Conservation (phyloP, 2,329 filamentous ascomycete genomes). For the Arthroderma sp. region DNA sequence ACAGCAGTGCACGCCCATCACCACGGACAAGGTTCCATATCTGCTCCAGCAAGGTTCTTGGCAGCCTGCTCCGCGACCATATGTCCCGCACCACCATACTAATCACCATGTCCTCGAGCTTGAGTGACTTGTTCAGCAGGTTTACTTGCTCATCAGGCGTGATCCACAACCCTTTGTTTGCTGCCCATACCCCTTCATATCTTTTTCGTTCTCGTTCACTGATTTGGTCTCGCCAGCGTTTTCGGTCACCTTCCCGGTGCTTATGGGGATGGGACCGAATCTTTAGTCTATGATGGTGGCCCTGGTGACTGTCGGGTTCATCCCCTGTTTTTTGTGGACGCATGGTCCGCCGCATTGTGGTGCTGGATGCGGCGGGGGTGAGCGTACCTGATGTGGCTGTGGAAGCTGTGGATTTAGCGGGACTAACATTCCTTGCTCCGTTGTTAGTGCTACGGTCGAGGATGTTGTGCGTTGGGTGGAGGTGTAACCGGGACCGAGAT, state of each 20-base stretch:
- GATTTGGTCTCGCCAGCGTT: constrained; percentile 31
- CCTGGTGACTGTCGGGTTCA: constrained; percentile 13
- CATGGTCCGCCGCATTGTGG: constrained; percentile 28
- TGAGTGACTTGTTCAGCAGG: constrained; percentile 13
- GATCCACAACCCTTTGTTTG: constrained; percentile 28
- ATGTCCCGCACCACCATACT: constrained; percentile 37
- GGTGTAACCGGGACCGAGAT: constrained; percentile 16
- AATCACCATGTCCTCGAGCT: constrained; percentile 27
- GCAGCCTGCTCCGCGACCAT: constrained; percentile 35
- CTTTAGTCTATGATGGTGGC: constrained; percentile 18
- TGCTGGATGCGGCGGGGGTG: too few relatives aligned
- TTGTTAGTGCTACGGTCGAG: too few relatives aligned
- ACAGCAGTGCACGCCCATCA: constrained; percentile 24
- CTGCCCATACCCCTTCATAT: constrained; percentile 40
- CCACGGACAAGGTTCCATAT: constrained; percentile 36
- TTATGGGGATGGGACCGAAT: constrained; percentile 35
- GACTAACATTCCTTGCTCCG: constrained; percentile 14
- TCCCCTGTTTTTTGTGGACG: constrained; percentile 27
- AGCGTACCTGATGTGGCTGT: too few relatives aligned
- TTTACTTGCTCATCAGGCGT: constrained; percentile 5
- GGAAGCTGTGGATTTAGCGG: constrained; percentile 14
- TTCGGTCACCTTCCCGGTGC: constrained; percentile 36
- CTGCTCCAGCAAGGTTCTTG: constrained; percentile 25
- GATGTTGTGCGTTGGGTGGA: too few relatives aligned
- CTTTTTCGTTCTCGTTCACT: constrained; percentile 34